Percentiles rank a stretch among this genome's conserved stretches.
Evolutionary conservation across 805 yeast genomes (phyloP).

Genomic region (Ogataea zsoltii): DNA sequence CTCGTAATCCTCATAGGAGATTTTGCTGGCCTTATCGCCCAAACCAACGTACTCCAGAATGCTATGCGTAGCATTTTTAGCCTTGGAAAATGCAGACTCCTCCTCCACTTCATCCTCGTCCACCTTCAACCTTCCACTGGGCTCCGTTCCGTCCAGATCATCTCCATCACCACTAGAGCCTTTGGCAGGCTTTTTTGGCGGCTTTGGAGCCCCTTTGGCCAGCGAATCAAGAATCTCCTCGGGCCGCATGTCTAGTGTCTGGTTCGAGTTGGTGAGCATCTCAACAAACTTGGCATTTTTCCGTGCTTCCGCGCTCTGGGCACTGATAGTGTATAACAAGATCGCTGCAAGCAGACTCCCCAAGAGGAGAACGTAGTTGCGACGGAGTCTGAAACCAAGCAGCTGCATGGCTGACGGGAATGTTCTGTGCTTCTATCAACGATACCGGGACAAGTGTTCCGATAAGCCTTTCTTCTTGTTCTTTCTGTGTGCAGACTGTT

Average conservation of each 20-base stretch:
- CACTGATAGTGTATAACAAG: conserved; percentile 3
- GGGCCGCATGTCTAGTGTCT: conserved; percentile 11
- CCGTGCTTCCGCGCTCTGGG: neutral
- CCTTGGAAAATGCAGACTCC: neutral
- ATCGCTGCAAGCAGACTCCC: conserved; percentile 3
- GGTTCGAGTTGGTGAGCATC: conserved; percentile 10
- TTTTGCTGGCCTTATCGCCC: neutral
- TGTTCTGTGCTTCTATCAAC: no score
- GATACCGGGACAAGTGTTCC: no score
- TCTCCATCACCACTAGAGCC: no score
- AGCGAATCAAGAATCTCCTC: conserved; percentile 13
- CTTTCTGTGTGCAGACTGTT: no score
- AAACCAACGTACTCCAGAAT: neutral
- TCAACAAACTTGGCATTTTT: conserved; percentile 9
- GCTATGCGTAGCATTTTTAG: neutral
- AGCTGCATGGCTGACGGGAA: no score
- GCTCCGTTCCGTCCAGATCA: no score
- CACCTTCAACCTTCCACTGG: no score
- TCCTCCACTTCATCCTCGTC: conserved; percentile 1
- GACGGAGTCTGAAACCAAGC: conserved; percentile 6
- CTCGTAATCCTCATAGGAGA: conserved; percentile 11
- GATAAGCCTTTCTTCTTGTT: no score
- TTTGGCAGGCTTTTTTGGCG: neutral
- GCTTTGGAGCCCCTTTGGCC: conserved; percentile 7
- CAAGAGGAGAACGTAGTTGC: conserved; percentile 8